Percentiles rank a stretch among this genome's conserved stretches.
Evolutionary conservation across 345 rosid species (phyloP).

Genomic region (Physaria fendleri): DNA sequence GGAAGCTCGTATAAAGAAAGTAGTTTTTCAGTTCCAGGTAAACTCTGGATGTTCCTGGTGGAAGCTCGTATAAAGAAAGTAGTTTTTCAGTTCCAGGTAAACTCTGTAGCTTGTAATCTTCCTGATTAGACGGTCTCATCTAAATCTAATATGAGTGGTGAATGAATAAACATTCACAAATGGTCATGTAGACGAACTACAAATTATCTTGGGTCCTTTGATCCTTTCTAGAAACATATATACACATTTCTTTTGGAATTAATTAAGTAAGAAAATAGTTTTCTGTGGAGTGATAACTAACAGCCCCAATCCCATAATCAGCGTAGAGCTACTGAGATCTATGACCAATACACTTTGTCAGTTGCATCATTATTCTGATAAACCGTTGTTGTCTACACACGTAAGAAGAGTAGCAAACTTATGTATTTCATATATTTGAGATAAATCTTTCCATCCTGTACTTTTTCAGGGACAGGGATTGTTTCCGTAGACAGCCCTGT

Average conservation of each 20-base stretch:
- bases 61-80: conserved; percentile 76
- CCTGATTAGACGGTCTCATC: not conserved
- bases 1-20: conserved; percentile 83
- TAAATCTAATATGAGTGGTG: not conserved
- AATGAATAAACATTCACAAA: not conserved
- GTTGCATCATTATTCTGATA: not conserved
- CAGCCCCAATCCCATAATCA: not conserved
- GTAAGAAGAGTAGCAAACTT: not conserved
- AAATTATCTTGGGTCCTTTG: not conserved
- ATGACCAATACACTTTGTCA: not conserved
- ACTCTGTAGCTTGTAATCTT: not conserved
- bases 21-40: conserved; percentile 85
- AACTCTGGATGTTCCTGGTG: conserved; percentile 93
- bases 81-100: conserved; percentile 87
- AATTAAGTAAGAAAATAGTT: not conserved
- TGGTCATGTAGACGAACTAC: no score
- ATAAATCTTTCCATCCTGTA: not conserved
- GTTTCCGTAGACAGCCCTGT: conserved; percentile 72
- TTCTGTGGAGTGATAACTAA: not conserved
- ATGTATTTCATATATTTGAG: not conserved
- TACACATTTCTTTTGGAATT: not conserved
- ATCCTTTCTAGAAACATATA: not conserved
- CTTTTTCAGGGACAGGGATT: conserved; percentile 53
- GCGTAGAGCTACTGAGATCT: not conserved
- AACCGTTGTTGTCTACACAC: not conserved